A percentile compares a stretch with the other conserved stretches of the same genome.
Evolutionary conservation across 2,329 filamentous ascomycete species (phyloP).

Genomic region (Epichloe bromicola): DNA sequence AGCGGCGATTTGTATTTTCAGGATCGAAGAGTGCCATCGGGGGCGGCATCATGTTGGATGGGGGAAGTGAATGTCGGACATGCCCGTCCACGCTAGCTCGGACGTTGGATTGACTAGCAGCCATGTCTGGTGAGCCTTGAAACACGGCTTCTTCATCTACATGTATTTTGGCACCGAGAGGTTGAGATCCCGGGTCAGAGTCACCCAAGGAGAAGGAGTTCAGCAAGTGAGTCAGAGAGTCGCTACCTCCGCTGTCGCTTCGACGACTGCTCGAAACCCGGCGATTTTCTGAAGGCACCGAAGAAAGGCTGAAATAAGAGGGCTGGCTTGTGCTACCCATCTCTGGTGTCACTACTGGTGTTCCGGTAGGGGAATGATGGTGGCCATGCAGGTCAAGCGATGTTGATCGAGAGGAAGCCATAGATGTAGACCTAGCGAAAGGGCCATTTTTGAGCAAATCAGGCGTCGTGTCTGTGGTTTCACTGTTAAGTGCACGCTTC

Average conservation of each 20-base stretch:
- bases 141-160: slow-evolving; percentile 64
- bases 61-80: slow-evolving; percentile 26
- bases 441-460: slow-evolving; percentile 88
- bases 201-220: slow-evolving; percentile 65
- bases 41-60: slow-evolving; percentile 66
- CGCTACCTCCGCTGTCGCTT: slow-evolving; percentile 87
- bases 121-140: slow-evolving; percentile 65
- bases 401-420: slow-evolving; percentile 81
- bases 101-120: slow-evolving; percentile 25
- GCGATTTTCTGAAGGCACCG: slow-evolving; percentile 40
- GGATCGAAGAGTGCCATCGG: slow-evolving; percentile 94
- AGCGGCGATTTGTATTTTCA: slow-evolving; percentile 80
- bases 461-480: slow-evolving; percentile 68
- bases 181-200: slow-evolving; percentile 26
- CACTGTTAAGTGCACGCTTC: slow-evolving; percentile 75
- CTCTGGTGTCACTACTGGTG: slow-evolving; percentile 74
- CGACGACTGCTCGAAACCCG: slow-evolving; percentile 63
- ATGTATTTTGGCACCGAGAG: slow-evolving; percentile 41
- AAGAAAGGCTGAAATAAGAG: slow-evolving; percentile 76
- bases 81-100: slow-evolving; percentile 22
- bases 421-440: slow-evolving; percentile 72
- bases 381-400: slow-evolving; percentile 78
- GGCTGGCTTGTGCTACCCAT: slow-evolving; percentile 58
- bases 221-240: slow-evolving; percentile 72
- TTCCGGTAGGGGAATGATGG: slow-evolving; percentile 63